Evolutionary conservation across 2,329 filamentous ascomycete species (phyloP).

Genomic region (Fusarium mangiferae): DNA sequence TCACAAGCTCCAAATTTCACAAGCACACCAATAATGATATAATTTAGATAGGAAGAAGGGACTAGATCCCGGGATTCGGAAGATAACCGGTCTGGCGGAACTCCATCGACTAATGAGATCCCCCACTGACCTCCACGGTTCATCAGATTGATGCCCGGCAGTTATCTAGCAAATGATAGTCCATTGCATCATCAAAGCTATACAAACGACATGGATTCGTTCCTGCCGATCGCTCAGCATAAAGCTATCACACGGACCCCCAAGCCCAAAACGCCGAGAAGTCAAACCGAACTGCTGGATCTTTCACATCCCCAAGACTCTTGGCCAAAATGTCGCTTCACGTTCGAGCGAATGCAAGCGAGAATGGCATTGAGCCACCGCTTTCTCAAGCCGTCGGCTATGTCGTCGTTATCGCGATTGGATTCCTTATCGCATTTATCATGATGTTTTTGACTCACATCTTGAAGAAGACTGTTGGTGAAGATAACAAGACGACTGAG

Average conservation of each 20-base stretch:
- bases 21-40: not conserved
- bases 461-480: constrained; percentile 59
- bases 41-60: not conserved
- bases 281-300: not conserved
- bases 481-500: constrained; percentile 64
- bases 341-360: not conserved
- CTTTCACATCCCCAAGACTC: not conserved
- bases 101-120: not conserved
- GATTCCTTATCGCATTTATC: constrained; percentile 49
- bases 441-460: constrained; percentile 60
- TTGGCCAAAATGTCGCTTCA: not conserved
- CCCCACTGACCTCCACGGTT: not conserved
- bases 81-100: not conserved
- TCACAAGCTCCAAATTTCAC: not conserved
- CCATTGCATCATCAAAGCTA: constrained; percentile 8
- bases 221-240: not conserved
- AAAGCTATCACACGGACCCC: not conserved
- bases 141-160: not conserved
- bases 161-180: not conserved
- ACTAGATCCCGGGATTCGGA: not conserved
- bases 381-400: constrained; percentile 47
- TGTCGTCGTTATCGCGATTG: constrained; percentile 49
- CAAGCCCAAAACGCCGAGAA: not conserved
- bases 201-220: constrained; percentile 4
- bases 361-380: constrained; percentile 38